A percentile compares a stretch with the other conserved stretches of the same genome.
Evolutionary conservation across 306 rosid species (phyloP).

Genomic region (Castanea sativa): DNA sequence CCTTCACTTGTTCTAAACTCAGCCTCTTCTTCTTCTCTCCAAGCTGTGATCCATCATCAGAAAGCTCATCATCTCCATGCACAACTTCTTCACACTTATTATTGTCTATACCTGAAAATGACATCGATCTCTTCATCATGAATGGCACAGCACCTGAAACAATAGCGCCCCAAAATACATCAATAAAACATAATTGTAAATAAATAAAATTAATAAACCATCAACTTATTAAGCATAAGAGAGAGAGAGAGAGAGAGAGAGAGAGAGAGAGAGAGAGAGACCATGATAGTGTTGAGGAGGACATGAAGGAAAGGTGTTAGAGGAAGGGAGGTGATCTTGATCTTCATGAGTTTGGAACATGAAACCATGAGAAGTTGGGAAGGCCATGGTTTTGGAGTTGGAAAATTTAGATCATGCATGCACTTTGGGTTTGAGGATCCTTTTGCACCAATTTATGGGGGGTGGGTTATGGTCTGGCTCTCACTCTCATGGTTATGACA

Average conservation of each 20-base stretch:
- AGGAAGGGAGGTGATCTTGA: conserved; percentile 41
- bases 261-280: not conserved
- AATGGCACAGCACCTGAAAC: conserved; percentile 46
- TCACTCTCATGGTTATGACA: conserved; percentile 87
- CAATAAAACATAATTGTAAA: not conserved
- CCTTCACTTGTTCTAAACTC: conserved; percentile 80
- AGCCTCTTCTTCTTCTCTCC: conserved; percentile 96
- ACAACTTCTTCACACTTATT: conserved; percentile 37
- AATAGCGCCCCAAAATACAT: not conserved
- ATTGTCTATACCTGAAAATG: conserved; percentile 71
- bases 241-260: conserved; percentile 5
- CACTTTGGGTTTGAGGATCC: not conserved
- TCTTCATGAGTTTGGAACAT: conserved; percentile 70
- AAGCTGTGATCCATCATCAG: conserved; percentile 78
- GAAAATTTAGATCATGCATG: conserved; percentile 29
- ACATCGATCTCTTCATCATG: conserved; percentile 85
- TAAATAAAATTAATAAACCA: not conserved
- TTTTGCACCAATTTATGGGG: conserved; percentile 23
- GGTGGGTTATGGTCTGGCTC: conserved; percentile 57
- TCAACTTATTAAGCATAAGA: not conserved
- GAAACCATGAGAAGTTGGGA: conserved; percentile 73
- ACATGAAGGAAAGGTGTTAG: conserved; percentile 42
- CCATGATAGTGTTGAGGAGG: conserved; percentile 72
- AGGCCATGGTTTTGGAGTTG: conserved; percentile 44
- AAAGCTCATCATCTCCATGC: conserved; percentile 66